Conservation (phyloP, 1,284 basidiomycete species). For the Malassezia obtusa region DNA sequence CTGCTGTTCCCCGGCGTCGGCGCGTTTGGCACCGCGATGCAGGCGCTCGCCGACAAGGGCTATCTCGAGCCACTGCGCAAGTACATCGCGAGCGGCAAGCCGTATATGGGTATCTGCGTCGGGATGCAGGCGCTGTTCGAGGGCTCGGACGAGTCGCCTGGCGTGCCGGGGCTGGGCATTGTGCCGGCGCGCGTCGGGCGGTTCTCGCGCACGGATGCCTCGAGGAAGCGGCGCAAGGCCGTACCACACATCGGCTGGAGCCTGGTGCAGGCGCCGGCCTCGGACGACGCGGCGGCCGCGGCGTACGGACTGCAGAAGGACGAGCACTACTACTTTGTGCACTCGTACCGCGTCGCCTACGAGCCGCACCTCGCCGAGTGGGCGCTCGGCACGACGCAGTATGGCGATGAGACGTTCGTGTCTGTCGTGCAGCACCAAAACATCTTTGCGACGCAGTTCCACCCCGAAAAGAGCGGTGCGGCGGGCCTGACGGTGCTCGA, state of each 20-base stretch:
- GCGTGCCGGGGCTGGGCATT: slow-evolving; percentile 35
- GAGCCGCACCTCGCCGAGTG: slow-evolving; percentile 55
- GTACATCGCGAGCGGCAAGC: slow-evolving; percentile 79
- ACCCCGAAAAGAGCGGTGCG: slow-evolving; percentile 94
- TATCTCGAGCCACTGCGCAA: slow-evolving; percentile 68
- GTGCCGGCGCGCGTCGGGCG: slow-evolving; percentile 32
- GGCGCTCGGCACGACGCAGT: slow-evolving; percentile 79
- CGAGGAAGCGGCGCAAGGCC: slow-evolving; percentile 55
- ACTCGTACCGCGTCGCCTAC: slow-evolving; percentile 74
- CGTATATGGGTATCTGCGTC: slow-evolving; percentile 85
- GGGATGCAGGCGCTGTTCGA: slow-evolving; percentile 62
- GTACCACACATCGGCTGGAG: slow-evolving; percentile 98
- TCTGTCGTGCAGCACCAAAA: slow-evolving; percentile 74
- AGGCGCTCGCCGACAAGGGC: slow-evolving; percentile 63
- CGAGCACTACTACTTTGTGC: slow-evolving; percentile 71
- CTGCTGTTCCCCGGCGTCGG: slow-evolving; percentile 98
- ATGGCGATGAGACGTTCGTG: slow-evolving; percentile 85
- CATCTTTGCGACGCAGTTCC: slow-evolving; percentile 90
- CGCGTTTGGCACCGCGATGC: slow-evolving; percentile 78
- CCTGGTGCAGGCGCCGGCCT: not conserved
- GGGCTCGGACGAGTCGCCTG: slow-evolving; percentile 56
- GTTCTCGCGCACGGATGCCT: slow-evolving; percentile 25
- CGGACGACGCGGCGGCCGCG: slow-evolving; percentile 19
- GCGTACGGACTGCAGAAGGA: slow-evolving; percentile 34
- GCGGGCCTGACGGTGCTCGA: slow-evolving; percentile 74